Evolutionary conservation across 352 stramenopile genomes (phyloP).

Genomic region (Phytophthora hibernalis): DNA sequence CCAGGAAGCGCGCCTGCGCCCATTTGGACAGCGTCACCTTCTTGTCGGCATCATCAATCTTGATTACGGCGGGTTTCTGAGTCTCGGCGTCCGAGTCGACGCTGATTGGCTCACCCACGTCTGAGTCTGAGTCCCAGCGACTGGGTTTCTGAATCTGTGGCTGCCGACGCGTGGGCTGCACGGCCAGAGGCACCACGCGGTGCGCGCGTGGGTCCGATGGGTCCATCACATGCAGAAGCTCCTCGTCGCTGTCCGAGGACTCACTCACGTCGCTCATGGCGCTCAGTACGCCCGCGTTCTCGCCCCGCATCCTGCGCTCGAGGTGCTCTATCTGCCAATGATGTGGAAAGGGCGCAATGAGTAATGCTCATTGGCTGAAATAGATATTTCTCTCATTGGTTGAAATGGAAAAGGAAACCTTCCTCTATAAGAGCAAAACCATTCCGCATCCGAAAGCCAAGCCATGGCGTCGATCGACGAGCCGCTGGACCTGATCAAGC

Average conservation of each 20-base stretch:
- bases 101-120: slow-evolving; percentile 56
- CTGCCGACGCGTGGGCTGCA: slow-evolving; percentile 42
- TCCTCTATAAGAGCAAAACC: background rate
- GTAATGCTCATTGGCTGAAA: slow-evolving; percentile 22
- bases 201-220: slow-evolving; percentile 80
- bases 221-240: slow-evolving; percentile 72
- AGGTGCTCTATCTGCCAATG: slow-evolving; percentile 21
- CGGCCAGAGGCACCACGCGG: slow-evolving; percentile 30
- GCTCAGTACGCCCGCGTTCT: slow-evolving; percentile 47
- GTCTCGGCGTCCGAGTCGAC: slow-evolving; percentile 32
- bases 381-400: slow-evolving; percentile 4
- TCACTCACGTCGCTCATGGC: slow-evolving; percentile 43
- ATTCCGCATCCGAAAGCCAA: slow-evolving; percentile 9
- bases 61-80: slow-evolving; percentile 22
- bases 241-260: slow-evolving; percentile 50
- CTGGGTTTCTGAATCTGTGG: slow-evolving; percentile 41
- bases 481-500: slow-evolving; percentile 98
- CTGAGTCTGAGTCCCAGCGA: slow-evolving; percentile 68
- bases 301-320: slow-evolving; percentile 32
- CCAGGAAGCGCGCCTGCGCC: slow-evolving; percentile 73
- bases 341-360: background rate
- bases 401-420: background rate
- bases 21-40: slow-evolving; percentile 72
- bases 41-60: slow-evolving; percentile 24
- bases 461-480: slow-evolving; percentile 92